Evolutionary conservation across 352 stramenopile species (phyloP), one percentile per base, ranked within the genome.

Genomic region (Pythium oligandrum): DNA sequence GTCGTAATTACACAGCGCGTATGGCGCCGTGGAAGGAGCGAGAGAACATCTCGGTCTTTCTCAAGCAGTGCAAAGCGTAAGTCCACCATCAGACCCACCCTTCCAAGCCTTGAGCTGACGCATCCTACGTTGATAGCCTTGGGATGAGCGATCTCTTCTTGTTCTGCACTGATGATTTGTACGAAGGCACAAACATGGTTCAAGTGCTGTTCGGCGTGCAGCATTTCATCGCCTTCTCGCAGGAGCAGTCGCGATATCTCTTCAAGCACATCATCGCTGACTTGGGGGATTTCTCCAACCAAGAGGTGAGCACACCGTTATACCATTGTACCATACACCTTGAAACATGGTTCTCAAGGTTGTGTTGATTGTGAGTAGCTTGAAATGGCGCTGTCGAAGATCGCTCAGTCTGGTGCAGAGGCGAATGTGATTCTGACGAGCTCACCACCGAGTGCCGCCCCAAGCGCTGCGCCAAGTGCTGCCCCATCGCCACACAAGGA

Each of bases 1-100:
- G 75, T 38, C 79, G 83, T 26, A 84, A 72, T 4, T 93, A 91
- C 68, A 77, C 67, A 32, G 60, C 60, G 35, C 68, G 65, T 33
- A 86, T 91, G 78, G 83, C 83, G 33, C 80, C 83, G 35, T 93
- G 83, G 83, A 93, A 91, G 52, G 83, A 93, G 53, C 66, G 83
- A 3, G 83, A 93, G 52, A 91, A 93, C 51, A 93, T 91, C 43
- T 84, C 79, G 0, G 69, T 93, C 34, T 93, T 91, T 52, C 70
- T 93, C 43, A 74, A 83, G 52, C 80, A 89, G 34, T 93, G 80
- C 73, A 86, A 88, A 63, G 79, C 73, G 83, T 90, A 63, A 33
- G 76, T 12, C 48, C 33, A 26, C 17, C 17, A 26, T 26, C 17
- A 26, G 17, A 26, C 17, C 17, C 17, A 26, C 17, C 17, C 17